A percentile compares a stretch with the other conserved stretches of the same genome.
These are phyloP conservation scores for Gymnopilus dilepis DNA, from an alignment of 768 basidiomycete genomes.

Conservation along the genomic window DNA sequence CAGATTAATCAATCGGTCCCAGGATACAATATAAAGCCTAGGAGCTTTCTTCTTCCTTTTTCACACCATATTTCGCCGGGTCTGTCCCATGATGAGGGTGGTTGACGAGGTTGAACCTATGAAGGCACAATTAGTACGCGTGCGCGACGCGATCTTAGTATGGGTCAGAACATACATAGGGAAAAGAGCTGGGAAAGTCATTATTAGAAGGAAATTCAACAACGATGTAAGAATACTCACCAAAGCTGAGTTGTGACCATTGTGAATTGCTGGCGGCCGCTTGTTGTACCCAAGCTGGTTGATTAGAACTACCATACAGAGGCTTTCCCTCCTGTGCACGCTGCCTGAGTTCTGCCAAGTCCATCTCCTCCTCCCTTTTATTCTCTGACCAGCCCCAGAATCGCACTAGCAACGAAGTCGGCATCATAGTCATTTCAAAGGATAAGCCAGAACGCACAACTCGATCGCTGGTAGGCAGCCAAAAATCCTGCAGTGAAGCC, in stretches of 20 bases:
- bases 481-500: constrained; percentile 93
- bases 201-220: background rate
- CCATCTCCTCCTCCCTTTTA: constrained; percentile 77
- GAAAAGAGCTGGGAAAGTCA: constrained; percentile 56
- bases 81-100: constrained; percentile 88
- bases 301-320: constrained; percentile 82
- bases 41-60: constrained; percentile 36
- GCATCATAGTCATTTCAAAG: constrained; percentile 3
- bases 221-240: constrained; percentile 48
- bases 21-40: constrained; percentile 16
- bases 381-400: constrained; percentile 97
- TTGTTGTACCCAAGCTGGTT: constrained; percentile 86
- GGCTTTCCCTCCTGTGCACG: constrained; percentile 80
- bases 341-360: constrained; percentile 78
- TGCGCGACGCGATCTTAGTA: constrained; percentile 9
- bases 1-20: background rate
- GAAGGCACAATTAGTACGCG: constrained; percentile 12
- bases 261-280: constrained; percentile 88
- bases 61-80: constrained; percentile 74
- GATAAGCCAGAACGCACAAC: constrained; percentile 58
- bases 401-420: constrained; percentile 57
- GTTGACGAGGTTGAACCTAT: constrained; percentile 94
- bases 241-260: constrained; percentile 93
- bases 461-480: constrained; percentile 89
- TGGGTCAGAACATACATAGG: constrained; percentile 64